Base-by-base conservation (phyloP, 2,329 filamentous ascomycete genomes). In the Aspergillus melleus region DNA sequence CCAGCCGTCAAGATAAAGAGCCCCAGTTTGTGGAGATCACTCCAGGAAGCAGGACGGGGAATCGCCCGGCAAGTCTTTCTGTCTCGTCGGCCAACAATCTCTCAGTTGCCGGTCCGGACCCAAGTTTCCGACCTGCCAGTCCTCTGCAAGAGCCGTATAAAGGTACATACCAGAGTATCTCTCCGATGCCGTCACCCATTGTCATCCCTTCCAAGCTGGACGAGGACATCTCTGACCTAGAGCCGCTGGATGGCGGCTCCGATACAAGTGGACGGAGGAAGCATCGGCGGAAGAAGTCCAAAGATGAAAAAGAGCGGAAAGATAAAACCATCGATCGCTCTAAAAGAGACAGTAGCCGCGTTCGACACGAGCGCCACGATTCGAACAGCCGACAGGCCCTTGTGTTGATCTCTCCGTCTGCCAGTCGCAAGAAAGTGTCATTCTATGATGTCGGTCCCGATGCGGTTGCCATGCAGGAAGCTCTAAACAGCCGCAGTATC, bases 161-260 rank as follows among this genome's bases (percentile, higher is more conserved):
- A 63, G 94, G 94, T 44, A 96, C 93, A 0, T 98, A 96, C 69
- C 94, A 98, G 76, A 91, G 91, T 59, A 90, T 96, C 68, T 96
- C 93, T 0, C 93, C 94, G 0, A 96, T 97, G 91, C 93, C 93
- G 0, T 92, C 92, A 0, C 91, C 93, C 0, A 79, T 86, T 59
- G 80, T 86, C 68, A 80, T 93, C 24, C 81, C 75, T 24, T 88
- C 68, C 70, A 87, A 80, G 52, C 75, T 81, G 30, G 80, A 83
- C 39, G 81, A 87, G 10, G 84, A 86, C 22, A 72, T 83, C 26
- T 81, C 80, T 26, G 79, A 84, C 59, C 61, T 85, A 10, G 81
- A 84, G 57, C 74, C 74, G 10, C 68, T 81, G 14, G 74, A 74
- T 49, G 70, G 66, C 8, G 61, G 63, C 47, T 71, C 72, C 1